These are phyloP conservation scores for Scutellaria barbata DNA, from an alignment of 257 asterid genomes.

Conservation along the genomic window DNA sequence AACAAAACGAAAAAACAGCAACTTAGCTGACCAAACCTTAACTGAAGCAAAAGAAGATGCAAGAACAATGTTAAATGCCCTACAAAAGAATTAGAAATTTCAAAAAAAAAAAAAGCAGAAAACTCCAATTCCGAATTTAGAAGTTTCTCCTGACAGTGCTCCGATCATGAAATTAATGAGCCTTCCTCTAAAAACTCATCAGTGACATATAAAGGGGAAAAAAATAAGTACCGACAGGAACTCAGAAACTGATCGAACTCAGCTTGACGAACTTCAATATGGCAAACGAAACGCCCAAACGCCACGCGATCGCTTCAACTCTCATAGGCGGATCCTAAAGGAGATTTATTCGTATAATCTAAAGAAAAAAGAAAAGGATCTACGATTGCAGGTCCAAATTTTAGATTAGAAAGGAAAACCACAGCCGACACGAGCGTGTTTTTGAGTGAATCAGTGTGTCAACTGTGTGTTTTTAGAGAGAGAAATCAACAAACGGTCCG, in stretches of 20 bases:
- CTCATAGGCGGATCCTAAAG: slow-evolving; percentile 39
- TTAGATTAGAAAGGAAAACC: slow-evolving; percentile 9
- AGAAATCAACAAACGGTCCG: slow-evolving; percentile 43
- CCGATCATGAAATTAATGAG: slow-evolving; percentile 17
- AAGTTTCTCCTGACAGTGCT: slow-evolving; percentile 27
- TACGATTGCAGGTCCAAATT: slow-evolving; percentile 14
- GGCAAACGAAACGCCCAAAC: slow-evolving; percentile 19
- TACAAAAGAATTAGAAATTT: neutral
- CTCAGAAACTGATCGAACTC: slow-evolving; percentile 37
- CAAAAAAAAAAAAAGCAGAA: neutral
- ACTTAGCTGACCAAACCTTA: neutral
- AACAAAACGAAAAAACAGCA: neutral
- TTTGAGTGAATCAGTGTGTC: slow-evolving; percentile 26
- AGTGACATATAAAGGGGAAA: slow-evolving; percentile 3
- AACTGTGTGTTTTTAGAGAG: slow-evolving; percentile 35
- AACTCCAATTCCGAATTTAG: slow-evolving; percentile 6
- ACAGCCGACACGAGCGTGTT: slow-evolving; percentile 22
- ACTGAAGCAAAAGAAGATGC: slow-evolving; percentile 17
- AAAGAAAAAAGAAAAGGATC: slow-evolving; percentile 20
- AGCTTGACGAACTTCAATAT: slow-evolving; percentile 40
- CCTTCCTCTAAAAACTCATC: slow-evolving; percentile 19
- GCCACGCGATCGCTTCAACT: slow-evolving; percentile 41
- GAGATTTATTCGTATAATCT: neutral
- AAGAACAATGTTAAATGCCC: neutral
- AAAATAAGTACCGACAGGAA: neutral